These are phyloP conservation scores for Teratosphaeria nubilosa DNA, from an alignment of 2,329 filamentous ascomycete species.

Conservation along the genomic window DNA sequence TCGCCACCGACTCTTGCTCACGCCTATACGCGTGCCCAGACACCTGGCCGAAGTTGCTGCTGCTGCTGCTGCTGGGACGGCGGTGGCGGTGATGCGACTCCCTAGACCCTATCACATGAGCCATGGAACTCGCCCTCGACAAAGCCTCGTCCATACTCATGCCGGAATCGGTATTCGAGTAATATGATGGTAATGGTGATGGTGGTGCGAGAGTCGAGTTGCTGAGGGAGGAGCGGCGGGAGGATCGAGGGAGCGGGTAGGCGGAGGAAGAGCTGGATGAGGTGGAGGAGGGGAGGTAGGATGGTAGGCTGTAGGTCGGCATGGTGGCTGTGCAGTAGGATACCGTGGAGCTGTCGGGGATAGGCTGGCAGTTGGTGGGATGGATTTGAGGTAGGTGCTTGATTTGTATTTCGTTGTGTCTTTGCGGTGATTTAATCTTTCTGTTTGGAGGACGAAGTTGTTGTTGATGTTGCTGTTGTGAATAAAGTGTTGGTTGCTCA, in stretches of 20 bases:
- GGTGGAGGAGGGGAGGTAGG: not conserved
- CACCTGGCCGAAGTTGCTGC: not conserved
- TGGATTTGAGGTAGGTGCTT: not conserved
- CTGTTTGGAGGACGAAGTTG: not conserved
- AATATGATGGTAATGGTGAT: not conserved
- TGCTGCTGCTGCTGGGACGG: not conserved
- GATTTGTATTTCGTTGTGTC: not conserved
- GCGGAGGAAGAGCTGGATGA: not conserved
- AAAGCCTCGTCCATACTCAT: not conserved
- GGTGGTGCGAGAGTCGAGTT: not conserved
- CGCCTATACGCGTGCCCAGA: not conserved
- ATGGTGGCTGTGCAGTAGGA: not conserved
- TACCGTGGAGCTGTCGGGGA: not conserved
- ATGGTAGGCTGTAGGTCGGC: not conserved
- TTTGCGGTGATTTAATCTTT: not conserved
- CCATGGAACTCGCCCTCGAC: not conserved
- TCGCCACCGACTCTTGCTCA: not conserved
- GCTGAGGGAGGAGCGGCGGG: not conserved
- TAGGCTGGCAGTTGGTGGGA: too few species aligned
- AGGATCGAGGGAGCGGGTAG: not conserved
- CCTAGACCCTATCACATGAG: too few species aligned
- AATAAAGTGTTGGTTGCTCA: not conserved
- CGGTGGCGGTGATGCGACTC: too few species aligned
- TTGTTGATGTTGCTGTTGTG: not conserved
- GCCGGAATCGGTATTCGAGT: not conserved